Percentiles rank a stretch among this genome's conserved stretches.
Conservation (phyloP, 345 rosid genomes). For the Linum trigynum region DNA sequence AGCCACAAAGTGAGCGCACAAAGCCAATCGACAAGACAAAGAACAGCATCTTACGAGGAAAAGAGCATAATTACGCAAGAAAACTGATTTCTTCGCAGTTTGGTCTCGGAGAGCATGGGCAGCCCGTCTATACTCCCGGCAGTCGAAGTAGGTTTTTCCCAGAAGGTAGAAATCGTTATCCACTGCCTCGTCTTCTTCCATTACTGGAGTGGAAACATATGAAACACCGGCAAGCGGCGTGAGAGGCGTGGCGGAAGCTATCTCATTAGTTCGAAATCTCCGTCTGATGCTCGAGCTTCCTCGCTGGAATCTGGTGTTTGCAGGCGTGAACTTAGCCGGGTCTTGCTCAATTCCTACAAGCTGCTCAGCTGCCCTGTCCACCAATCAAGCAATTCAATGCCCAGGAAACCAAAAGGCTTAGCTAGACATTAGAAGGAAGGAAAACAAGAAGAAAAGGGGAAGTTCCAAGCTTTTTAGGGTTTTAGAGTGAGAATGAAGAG, state of each 20-base stretch:
- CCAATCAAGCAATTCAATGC: background rate
- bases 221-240: slow-evolving; percentile 54
- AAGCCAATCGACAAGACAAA: background rate
- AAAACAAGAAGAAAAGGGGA: background rate
- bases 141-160: slow-evolving; percentile 85
- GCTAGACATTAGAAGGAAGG: background rate
- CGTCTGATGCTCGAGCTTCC: slow-evolving; percentile 93
- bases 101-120: slow-evolving; percentile 78
- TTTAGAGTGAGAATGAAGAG: slow-evolving; percentile 10
- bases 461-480: slow-evolving; percentile 34
- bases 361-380: slow-evolving; percentile 84
- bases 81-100: slow-evolving; percentile 63
- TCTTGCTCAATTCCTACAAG: slow-evolving; percentile 88
- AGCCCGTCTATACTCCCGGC: slow-evolving; percentile 80
- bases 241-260: slow-evolving; percentile 34
- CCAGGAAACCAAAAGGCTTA: background rate
- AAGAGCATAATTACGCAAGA: slow-evolving; percentile 85
- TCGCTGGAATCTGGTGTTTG: slow-evolving; percentile 91
- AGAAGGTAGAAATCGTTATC: slow-evolving; percentile 76
- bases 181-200: slow-evolving; percentile 71
- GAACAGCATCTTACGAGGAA: slow-evolving; percentile 51
- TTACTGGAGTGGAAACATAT: slow-evolving; percentile 64
- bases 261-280: slow-evolving; percentile 70
- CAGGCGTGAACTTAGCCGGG: slow-evolving; percentile 74
- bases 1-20: too few species aligned